Base-by-base conservation (phyloP, 495 filamentous ascomycete genomes). In the Staphylotrichum tortipilum region DNA sequence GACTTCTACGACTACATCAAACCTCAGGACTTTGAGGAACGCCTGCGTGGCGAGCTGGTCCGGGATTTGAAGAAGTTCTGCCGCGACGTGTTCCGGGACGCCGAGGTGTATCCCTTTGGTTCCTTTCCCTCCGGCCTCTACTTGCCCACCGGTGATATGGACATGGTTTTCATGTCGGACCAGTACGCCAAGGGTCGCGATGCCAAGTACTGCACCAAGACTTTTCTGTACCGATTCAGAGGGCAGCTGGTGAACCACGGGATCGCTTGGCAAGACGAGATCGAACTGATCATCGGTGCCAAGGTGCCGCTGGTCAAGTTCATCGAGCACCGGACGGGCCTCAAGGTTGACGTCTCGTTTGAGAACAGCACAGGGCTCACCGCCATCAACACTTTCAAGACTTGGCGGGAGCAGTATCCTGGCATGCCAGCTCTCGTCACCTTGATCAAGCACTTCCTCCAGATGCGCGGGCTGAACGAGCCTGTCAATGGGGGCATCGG, bases 291-390 rank as follows among this genome's bases (percentile, higher is more conserved):
- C 40, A 41, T 73, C 0, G 69, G 73, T 47, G 92, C 94, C 10
- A 88, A 84, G 60, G 92, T 98, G 4, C 92, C 92, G 0, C 79
- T 98, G n/a, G 71, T 96, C 61, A 98, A 98, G 59, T 97, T 83
- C 55, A 68, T 86, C 28, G 90, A 97, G 51, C 68, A 63, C 37
- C 44, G 71, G 38, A 94, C 89, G 3, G 77, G 78, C 7, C 70
- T 98, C 36, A 82, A 80, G 34, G 81, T 97, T 18, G 92, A 98
- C 61, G 68, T 97, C 34, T 96, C 91, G 1, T 95, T 98, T 60
- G 94, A 98, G 67, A 97, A 96, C 58, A 65, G 80, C 22, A 85
- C 81, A 33, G 92, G 92, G 4, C 51, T 95, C 21, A 64, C 76
- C 3, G 89, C 90, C 18, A 86, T 89, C 55, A 59, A 78, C 14